Percentiles rank a stretch among this genome's conserved stretches.
These are phyloP conservation scores for Naganishia kalamii DNA, from an alignment of 768 basidiomycete species.

Conservation along the genomic window DNA sequence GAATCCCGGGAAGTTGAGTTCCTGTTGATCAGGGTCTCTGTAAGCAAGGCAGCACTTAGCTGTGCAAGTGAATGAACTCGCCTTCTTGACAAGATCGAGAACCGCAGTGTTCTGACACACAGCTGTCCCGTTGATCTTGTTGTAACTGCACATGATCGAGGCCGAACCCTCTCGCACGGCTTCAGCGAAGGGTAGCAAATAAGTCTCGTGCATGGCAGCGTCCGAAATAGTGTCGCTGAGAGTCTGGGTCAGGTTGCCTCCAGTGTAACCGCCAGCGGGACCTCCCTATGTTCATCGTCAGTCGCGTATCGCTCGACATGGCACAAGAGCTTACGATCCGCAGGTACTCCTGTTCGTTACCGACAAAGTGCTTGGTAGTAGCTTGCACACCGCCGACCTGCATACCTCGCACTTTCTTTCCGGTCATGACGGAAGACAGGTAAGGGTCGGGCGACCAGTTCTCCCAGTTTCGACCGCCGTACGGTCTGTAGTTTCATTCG, in stretches of 20 bases:
- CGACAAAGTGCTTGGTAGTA: conserved; percentile 11
- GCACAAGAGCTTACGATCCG: conserved; percentile 3
- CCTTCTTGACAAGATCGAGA: neutral
- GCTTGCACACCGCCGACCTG: conserved; percentile 2
- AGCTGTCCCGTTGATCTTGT: conserved; percentile 5
- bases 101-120: neutral
- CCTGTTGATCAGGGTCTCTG: neutral
- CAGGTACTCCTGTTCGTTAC: conserved; percentile 13
- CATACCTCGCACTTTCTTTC: conserved; percentile 15
- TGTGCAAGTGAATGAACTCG: neutral
- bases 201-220: conserved; percentile 13
- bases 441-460: conserved; percentile 9
- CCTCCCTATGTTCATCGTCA: neutral
- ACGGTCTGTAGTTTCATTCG: neutral
- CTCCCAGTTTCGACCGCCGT: conserved; percentile 10
- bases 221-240: conserved; percentile 7
- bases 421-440: conserved; percentile 6
- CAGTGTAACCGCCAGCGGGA: neutral
- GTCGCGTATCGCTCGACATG: too few relatives aligned
- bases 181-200: conserved; percentile 6
- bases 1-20: conserved; percentile 14
- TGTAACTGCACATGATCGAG: neutral
- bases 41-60: too few relatives aligned
- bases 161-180: too few relatives aligned
- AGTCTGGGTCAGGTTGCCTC: neutral